phyloP scores from a whole-genome alignment of 1,284 basidiomycete species.

The Pisolithus thermaeus region DNA sequence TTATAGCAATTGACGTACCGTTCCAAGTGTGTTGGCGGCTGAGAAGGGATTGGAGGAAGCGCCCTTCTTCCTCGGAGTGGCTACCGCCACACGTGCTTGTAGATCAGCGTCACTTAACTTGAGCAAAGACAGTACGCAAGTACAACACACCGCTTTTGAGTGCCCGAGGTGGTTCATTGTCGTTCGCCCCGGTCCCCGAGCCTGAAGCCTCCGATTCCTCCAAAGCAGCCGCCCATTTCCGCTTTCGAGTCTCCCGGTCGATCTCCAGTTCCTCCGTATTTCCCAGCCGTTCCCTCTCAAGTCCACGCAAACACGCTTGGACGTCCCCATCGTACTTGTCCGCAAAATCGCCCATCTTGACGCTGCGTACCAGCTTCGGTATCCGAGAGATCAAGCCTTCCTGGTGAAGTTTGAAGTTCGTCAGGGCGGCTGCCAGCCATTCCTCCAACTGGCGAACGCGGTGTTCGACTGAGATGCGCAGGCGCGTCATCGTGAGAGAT shows the following conservation, averaged over 20 bases:
- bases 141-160: conserved; percentile 52
- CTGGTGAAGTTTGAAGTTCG: conserved; percentile 64
- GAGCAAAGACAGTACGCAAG: background rate
- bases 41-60: conserved; percentile 40
- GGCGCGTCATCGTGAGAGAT: background rate
- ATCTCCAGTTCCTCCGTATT: conserved; percentile 49
- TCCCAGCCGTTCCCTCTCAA: conserved; percentile 53
- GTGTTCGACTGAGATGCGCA: conserved; percentile 50
- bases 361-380: conserved; percentile 62
- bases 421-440: conserved; percentile 64
- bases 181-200: conserved; percentile 16
- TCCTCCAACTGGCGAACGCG: conserved; percentile 62
- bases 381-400: conserved; percentile 69
- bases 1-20: conserved; percentile 30
- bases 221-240: conserved; percentile 65
- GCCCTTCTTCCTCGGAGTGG: conserved; percentile 52
- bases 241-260: conserved; percentile 61
- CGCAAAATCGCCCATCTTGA: conserved; percentile 70
- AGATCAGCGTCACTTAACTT: background rate
- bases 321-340: conserved; percentile 72
- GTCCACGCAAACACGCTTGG: conserved; percentile 57
- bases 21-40: conserved; percentile 41
- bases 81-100: conserved; percentile 46
- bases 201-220: conserved; percentile 44
- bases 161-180: conserved; percentile 40